A percentile compares a stretch with the other conserved stretches of the same genome.
These are phyloP conservation scores for Oryza brachyantha DNA, from an alignment of 176 grass and related monocot genomes.

Conservation along the genomic window DNA sequence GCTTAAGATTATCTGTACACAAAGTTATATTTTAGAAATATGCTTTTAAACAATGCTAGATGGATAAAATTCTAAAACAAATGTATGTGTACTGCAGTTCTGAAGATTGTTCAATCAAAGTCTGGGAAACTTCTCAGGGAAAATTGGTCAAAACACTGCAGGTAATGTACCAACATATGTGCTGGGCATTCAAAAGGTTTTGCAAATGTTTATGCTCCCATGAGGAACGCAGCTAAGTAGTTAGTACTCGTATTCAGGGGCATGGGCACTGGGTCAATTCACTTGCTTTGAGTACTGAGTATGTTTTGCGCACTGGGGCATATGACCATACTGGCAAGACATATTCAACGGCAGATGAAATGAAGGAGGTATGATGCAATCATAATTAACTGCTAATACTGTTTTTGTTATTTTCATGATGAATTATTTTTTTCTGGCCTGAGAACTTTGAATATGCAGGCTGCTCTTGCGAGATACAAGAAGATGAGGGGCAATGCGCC, in stretches of 20 bases:
- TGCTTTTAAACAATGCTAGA: slow-evolving; percentile 12
- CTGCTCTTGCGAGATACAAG: slow-evolving; percentile 80
- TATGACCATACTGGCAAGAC: slow-evolving; percentile 88
- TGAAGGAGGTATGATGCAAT: slow-evolving; percentile 66
- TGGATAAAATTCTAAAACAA: slow-evolving; percentile 6
- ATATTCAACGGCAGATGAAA: slow-evolving; percentile 79
- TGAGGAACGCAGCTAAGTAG: not conserved
- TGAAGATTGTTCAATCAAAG: slow-evolving; percentile 97
- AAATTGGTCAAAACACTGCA: slow-evolving; percentile 90
- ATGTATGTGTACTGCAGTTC: slow-evolving; percentile 53
- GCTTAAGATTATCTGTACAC: not conserved
- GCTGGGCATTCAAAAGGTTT: not conserved
- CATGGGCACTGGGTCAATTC: slow-evolving; percentile 99
- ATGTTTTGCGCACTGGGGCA: slow-evolving; percentile 94
- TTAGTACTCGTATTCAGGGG: slow-evolving; percentile 46
- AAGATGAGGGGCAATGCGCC: slow-evolving; percentile 82
- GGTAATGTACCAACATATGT: slow-evolving; percentile 46
- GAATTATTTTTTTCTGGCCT: not conserved
- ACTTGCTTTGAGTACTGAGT: slow-evolving; percentile 92
- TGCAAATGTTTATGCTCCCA: not conserved
- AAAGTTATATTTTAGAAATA: not conserved
- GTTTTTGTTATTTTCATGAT: not conserved
- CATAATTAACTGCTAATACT: not conserved
- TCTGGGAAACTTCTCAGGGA: slow-evolving; percentile 91
- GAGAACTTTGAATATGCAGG: slow-evolving; percentile 37